These are phyloP conservation scores for Leishmania lainsoni DNA, from an alignment of 208 protist species.

Conservation along the genomic window DNA sequence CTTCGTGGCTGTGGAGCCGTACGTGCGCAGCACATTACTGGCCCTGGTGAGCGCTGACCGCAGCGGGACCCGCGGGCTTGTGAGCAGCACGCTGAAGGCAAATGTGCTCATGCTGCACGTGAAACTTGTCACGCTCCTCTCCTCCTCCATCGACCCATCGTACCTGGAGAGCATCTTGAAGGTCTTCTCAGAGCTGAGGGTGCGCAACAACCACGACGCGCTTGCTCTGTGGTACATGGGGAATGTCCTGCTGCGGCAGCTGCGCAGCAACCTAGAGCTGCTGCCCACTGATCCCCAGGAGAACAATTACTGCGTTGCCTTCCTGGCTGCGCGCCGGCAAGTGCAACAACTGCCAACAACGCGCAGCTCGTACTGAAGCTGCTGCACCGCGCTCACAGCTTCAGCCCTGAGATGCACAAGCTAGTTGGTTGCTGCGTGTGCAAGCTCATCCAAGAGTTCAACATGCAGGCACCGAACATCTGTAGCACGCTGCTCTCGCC, in stretches of 20 bases:
- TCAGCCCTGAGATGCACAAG: slow-evolving; percentile 84
- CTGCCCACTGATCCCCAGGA: slow-evolving; percentile 85
- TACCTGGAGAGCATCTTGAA: slow-evolving; percentile 87
- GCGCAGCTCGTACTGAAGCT: slow-evolving; percentile 87
- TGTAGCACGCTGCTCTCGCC: slow-evolving; percentile 68
- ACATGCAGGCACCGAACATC: slow-evolving; percentile 89
- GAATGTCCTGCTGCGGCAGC: slow-evolving; percentile 81
- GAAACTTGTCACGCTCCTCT: slow-evolving; percentile 80
- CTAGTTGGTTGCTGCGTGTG: slow-evolving; percentile 89
- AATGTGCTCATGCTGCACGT: slow-evolving; percentile 91
- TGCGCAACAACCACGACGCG: slow-evolving; percentile 89
- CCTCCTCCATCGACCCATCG: slow-evolving; percentile 72
- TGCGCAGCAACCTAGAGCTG: slow-evolving; percentile 83
- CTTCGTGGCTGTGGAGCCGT: slow-evolving; percentile 84
- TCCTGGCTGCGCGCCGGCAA: slow-evolving; percentile 74
- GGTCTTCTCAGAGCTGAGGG: slow-evolving; percentile 71
- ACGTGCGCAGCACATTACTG: slow-evolving; percentile 86
- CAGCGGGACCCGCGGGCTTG: slow-evolving; percentile 44
- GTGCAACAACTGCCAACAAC: slow-evolving; percentile 80
- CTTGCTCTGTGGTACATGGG: slow-evolving; percentile 89
- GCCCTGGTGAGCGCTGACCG: slow-evolving; percentile 73
- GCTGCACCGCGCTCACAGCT: slow-evolving; percentile 81
- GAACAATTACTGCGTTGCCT: slow-evolving; percentile 87
- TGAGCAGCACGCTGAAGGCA: slow-evolving; percentile 82
- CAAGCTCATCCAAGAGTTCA: slow-evolving; percentile 91